Conservation (phyloP, 2,329 filamentous ascomycete species). For the Claviceps sp. region DNA sequence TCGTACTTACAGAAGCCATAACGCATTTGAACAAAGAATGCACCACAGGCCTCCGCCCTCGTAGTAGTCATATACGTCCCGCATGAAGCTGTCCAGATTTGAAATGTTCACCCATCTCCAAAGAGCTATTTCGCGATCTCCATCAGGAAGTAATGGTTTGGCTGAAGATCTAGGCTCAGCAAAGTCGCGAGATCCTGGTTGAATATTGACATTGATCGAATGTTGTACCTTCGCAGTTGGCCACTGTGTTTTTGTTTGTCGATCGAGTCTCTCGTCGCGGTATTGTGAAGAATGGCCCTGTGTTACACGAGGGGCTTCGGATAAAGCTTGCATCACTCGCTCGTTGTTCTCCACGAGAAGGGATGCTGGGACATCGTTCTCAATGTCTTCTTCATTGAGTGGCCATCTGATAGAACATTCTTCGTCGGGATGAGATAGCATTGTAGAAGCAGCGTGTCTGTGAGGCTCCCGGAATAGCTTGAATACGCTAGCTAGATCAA, state of each 20-base stretch:
- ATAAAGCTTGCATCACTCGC: not conserved
- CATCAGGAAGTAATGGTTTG: constrained; percentile 18
- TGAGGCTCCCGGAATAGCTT: constrained; percentile 27
- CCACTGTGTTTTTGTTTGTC: constrained; percentile 36
- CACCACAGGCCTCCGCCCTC: constrained; percentile 73
- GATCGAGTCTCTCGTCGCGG: not conserved
- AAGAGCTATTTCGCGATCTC: constrained; percentile 58
- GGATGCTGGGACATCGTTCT: constrained; percentile 52
- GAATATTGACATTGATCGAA: constrained; percentile 29
- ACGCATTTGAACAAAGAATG: constrained; percentile 56
- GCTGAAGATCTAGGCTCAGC: constrained; percentile 17
- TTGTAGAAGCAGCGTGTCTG: constrained; percentile 9
- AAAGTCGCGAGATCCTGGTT: constrained; percentile 4
- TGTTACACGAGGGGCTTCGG: not conserved
- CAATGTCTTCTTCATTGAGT: constrained; percentile 33
- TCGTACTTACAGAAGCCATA: constrained; percentile 56
- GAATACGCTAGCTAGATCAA: constrained; percentile 27
- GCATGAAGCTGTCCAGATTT: constrained; percentile 78
- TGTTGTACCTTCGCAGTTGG: constrained; percentile 40
- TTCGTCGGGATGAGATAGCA: not conserved
- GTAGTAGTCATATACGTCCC: constrained; percentile 77
- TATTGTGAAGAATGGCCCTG: not conserved
- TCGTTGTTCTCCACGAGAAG: constrained; percentile 43
- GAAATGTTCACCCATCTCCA: constrained; percentile 90
- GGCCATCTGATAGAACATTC: constrained; percentile 11